Percentiles rank a stretch among this genome's conserved stretches.
phyloP scores from a whole-genome alignment of 1,139 yeast genomes.

The Scheffersomyces insectosa region DNA sequence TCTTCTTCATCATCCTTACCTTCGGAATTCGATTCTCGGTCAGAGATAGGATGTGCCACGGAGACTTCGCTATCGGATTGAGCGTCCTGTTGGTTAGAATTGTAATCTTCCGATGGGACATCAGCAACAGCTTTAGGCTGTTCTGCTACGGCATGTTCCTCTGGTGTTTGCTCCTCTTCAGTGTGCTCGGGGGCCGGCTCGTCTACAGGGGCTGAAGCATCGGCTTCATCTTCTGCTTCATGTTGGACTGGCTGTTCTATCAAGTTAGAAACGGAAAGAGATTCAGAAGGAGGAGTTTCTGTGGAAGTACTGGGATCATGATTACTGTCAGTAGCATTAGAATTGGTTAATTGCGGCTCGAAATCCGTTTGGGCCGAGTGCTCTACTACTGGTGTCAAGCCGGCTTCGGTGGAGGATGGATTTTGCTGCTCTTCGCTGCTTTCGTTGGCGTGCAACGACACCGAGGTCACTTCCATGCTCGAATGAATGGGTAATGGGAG shows the following conservation, averaged over 20 bases:
- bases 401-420: background rate
- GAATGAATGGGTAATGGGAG: too few species aligned
- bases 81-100: background rate
- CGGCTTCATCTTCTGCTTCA: background rate
- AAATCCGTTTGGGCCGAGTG: too few species aligned
- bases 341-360: too few species aligned
- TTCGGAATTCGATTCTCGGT: background rate
- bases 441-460: slow-evolving; percentile 2
- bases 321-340: too few species aligned
- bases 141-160: background rate
- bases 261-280: slow-evolving; percentile 2
- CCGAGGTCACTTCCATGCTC: slow-evolving; percentile 9
- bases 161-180: slow-evolving; percentile 4
- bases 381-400: too few species aligned
- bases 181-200: slow-evolving; percentile 3
- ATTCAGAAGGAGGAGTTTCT: background rate
- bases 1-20: slow-evolving; percentile 15
- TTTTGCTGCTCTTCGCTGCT: background rate
- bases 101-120: too few species aligned
- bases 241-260: slow-evolving; percentile 1
- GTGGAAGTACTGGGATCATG: too few species aligned
- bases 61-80: background rate
- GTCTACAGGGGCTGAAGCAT: slow-evolving; percentile 5
- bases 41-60: background rate
- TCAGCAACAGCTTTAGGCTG: too few species aligned